These are phyloP conservation scores for Lepidium aucheri DNA, from an alignment of 345 rosid species.

Conservation along the genomic window DNA sequence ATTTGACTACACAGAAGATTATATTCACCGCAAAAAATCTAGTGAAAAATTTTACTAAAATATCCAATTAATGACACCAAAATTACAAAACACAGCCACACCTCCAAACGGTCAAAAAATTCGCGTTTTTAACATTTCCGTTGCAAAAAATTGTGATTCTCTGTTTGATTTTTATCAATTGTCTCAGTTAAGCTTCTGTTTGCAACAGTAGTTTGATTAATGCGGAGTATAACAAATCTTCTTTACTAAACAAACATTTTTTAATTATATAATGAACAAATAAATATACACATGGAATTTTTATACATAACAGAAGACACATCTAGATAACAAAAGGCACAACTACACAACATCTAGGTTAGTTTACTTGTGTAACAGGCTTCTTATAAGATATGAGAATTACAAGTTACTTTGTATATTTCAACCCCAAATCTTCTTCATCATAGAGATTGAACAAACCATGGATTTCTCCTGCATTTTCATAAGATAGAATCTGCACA, in stretches of 20 bases:
- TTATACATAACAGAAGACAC: background rate
- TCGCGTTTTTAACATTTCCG: no score
- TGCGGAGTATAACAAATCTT: background rate
- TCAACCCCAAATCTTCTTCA: constrained; percentile 37
- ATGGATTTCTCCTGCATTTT: constrained; percentile 17
- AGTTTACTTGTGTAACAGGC: background rate
- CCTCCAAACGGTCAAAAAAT: no score
- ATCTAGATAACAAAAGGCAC: no score
- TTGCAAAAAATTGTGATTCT: background rate
- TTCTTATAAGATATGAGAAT: background rate
- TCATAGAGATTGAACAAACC: constrained; percentile 25
- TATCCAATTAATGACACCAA: no score
- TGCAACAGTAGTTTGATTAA: no score
- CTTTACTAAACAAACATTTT: background rate
- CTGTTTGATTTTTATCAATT: background rate
- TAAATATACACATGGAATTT: background rate
- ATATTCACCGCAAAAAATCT: no score
- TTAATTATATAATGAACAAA: background rate
- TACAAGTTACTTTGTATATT: background rate
- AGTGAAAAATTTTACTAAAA: no score
- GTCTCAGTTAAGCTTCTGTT: no score
- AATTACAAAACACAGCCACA: no score
- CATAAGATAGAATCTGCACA: constrained; percentile 29
- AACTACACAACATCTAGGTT: background rate
- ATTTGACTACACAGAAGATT: no score